These are phyloP conservation scores for Ganoderma leucocontextum DNA, from an alignment of 1,284 basidiomycete species.

Conservation along the genomic window DNA sequence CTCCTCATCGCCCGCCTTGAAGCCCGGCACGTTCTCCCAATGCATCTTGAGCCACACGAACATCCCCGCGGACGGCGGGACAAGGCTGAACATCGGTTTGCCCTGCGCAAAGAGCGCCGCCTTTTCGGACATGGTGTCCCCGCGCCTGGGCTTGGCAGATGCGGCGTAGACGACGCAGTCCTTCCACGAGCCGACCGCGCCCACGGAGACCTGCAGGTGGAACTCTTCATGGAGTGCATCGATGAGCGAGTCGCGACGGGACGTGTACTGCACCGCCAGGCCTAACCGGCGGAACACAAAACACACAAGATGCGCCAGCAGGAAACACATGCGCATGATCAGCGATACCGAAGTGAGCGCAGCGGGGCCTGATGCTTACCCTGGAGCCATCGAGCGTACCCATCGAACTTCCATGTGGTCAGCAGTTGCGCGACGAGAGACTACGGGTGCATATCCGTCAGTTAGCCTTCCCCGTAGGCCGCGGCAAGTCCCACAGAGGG, in stretches of 20 bases:
- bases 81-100: slow-evolving; percentile 66
- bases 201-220: slow-evolving; percentile 47
- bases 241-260: slow-evolving; percentile 67
- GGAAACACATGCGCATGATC: neutral
- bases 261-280: slow-evolving; percentile 61
- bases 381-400: slow-evolving; percentile 82
- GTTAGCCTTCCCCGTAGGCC: slow-evolving; percentile 2
- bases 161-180: slow-evolving; percentile 55
- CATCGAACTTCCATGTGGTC: slow-evolving; percentile 71
- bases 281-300: slow-evolving; percentile 43
- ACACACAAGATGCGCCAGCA: neutral
- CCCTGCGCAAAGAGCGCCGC: slow-evolving; percentile 34
- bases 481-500: neutral
- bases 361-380: slow-evolving; percentile 46
- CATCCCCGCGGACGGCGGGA: slow-evolving; percentile 77
- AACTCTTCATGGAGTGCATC: slow-evolving; percentile 65
- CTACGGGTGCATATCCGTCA: slow-evolving; percentile 37
- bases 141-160: slow-evolving; percentile 44
- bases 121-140: slow-evolving; percentile 51
- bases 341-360: slow-evolving; percentile 1
- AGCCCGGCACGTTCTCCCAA: slow-evolving; percentile 66
- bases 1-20: slow-evolving; percentile 49
- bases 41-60: slow-evolving; percentile 77
- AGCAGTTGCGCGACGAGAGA: slow-evolving; percentile 71
- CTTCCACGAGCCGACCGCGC: slow-evolving; percentile 45